A percentile compares a stretch with the other conserved stretches of the same genome.
Evolutionary conservation across 2,329 filamentous ascomycete species (phyloP).

Genomic region (Verticillium isaacii): DNA sequence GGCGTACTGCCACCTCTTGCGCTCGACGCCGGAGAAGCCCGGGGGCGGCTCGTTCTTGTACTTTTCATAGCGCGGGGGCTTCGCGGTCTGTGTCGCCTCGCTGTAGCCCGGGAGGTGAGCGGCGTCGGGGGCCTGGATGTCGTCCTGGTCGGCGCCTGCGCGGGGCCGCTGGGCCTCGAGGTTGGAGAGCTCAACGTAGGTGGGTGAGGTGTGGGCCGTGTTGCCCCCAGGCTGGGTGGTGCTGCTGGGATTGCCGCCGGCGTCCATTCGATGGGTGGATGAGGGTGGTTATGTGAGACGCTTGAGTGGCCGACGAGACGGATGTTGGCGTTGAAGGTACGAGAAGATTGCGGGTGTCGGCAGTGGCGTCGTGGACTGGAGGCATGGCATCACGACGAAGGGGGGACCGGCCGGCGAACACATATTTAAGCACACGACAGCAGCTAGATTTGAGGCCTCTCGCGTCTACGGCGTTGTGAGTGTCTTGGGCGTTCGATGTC

Average conservation of each 20-base stretch:
- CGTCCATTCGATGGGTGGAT: not conserved
- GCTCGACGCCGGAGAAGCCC: not conserved
- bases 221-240: not conserved
- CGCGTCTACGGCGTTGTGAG: not conserved
- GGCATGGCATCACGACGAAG: not conserved
- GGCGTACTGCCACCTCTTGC: not conserved
- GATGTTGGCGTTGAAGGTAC: not conserved
- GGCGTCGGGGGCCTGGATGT: not conserved
- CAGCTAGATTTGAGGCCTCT: not conserved
- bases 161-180: not conserved
- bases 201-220: not conserved
- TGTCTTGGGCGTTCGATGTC: not conserved
- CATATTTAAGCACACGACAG: not conserved
- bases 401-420: not conserved
- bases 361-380: no score
- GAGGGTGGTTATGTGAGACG: not conserved
- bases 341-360: no score
- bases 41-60: not conserved
- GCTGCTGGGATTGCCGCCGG: not conserved
- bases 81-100: not conserved
- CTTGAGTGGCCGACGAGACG: not conserved
- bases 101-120: not conserved
- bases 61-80: not conserved
- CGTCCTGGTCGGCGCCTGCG: not conserved
- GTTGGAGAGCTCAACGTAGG: not conserved